Evolutionary conservation across 2,329 filamentous ascomycete genomes (phyloP).

Genomic region (Exserohilum rostratum): DNA sequence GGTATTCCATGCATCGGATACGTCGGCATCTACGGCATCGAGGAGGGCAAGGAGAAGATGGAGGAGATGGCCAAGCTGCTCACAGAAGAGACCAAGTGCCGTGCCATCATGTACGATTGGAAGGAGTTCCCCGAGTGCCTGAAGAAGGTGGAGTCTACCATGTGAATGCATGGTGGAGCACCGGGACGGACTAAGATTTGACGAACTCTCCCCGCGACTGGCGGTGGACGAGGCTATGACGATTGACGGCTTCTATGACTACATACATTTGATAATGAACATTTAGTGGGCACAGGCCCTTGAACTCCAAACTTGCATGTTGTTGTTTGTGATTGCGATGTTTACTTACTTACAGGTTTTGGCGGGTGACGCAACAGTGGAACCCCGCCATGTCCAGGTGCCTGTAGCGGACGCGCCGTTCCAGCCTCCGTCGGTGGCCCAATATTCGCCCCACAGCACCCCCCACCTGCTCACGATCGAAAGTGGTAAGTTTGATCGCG

Average conservation of each 20-base stretch:
- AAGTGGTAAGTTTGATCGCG: constrained; percentile 1
- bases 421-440: constrained; percentile 8
- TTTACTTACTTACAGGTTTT: constrained; percentile 11
- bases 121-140: constrained; percentile 57
- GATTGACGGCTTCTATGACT: constrained; percentile 23
- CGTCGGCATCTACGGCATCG: constrained; percentile 66
- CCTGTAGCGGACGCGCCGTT: constrained; percentile 3
- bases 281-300: constrained; percentile 6
- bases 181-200: constrained; percentile 13
- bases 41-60: constrained; percentile 52
- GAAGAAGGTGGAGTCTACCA: constrained; percentile 55
- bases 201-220: constrained; percentile 18
- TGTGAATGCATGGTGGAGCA: constrained; percentile 29
- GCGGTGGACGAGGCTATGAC: constrained; percentile 23
- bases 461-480: constrained; percentile 7
- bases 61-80: constrained; percentile 58
- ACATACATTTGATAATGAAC: constrained; percentile 14
- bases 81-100: constrained; percentile 55
- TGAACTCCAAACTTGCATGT: background rate
- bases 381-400: constrained; percentile 3
- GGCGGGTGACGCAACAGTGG: constrained; percentile 12
- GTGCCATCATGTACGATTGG: constrained; percentile 60
- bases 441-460: constrained; percentile 8
- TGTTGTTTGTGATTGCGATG: background rate
- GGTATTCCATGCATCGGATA: constrained; percentile 84